Evolutionary conservation across 1,284 basidiomycete genomes (phyloP).

Genomic region (Prillingera fragicola): DNA sequence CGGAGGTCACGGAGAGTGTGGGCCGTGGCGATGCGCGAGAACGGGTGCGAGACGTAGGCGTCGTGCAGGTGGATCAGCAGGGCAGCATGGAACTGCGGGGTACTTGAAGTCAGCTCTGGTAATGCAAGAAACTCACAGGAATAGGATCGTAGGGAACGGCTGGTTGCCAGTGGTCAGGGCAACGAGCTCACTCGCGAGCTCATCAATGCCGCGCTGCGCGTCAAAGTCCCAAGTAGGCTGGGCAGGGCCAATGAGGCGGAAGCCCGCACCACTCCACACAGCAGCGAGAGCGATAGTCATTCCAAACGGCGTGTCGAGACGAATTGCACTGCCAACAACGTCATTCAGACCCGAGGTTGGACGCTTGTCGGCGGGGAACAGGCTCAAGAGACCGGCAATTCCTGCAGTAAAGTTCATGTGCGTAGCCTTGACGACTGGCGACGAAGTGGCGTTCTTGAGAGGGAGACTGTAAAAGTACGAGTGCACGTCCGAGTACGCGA

Average conservation of each 20-base stretch:
- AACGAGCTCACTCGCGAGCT: slow-evolving; percentile 24
- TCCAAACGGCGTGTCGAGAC: slow-evolving; percentile 42
- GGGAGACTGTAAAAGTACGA: slow-evolving; percentile 32
- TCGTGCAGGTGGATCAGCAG: slow-evolving; percentile 27
- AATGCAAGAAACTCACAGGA: slow-evolving; percentile 28
- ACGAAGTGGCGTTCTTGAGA: slow-evolving; percentile 1
- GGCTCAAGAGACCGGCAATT: slow-evolving; percentile 41
- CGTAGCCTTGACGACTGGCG: slow-evolving; percentile 32
- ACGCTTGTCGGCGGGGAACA: slow-evolving; percentile 47
- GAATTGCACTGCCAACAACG: slow-evolving; percentile 33
- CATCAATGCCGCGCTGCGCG: too few relatives aligned
- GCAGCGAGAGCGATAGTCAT: slow-evolving; percentile 41
- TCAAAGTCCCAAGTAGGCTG: slow-evolving; percentile 20
- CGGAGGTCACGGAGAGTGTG: slow-evolving; percentile 32
- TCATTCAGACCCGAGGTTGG: slow-evolving; percentile 34
- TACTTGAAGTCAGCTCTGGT: slow-evolving; percentile 14
- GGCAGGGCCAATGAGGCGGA: slow-evolving; percentile 34
- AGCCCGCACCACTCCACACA: slow-evolving; percentile 41
- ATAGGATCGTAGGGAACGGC: slow-evolving; percentile 36
- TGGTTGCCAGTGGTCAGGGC: slow-evolving; percentile 14
- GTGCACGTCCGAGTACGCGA: slow-evolving; percentile 24
- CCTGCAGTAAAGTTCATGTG: slow-evolving; percentile 47
- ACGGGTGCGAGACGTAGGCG: slow-evolving; percentile 16
- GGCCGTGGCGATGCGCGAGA: slow-evolving; percentile 27
- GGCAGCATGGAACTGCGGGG: slow-evolving; percentile 27